Conservation (phyloP, 805 yeast genomes). For the Hanseniaspora meyeri region DNA sequence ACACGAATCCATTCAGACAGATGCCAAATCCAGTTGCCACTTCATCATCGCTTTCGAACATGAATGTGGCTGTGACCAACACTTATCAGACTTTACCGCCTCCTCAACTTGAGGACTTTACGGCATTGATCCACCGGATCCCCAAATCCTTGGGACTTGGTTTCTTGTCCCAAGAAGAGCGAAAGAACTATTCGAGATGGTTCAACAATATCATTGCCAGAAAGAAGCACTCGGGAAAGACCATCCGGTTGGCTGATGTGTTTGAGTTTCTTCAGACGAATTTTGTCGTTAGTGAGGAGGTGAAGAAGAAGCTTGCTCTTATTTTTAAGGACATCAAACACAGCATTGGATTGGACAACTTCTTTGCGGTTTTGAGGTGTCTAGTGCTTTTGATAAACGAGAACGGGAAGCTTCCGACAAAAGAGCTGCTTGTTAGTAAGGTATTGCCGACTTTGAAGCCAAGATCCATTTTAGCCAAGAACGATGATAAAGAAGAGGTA, state of each 20-base stretch:
- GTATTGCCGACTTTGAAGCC: slow-evolving; percentile 69
- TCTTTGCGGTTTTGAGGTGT: slow-evolving; percentile 74
- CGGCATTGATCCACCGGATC: slow-evolving; percentile 23
- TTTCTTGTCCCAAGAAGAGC: slow-evolving; percentile 66
- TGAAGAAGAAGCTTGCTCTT: slow-evolving; percentile 39
- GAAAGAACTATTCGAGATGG: slow-evolving; percentile 83
- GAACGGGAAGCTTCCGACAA: slow-evolving; percentile 38
- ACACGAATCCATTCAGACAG: background rate
- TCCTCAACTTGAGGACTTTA: slow-evolving; percentile 28
- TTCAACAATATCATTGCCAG: slow-evolving; percentile 71
- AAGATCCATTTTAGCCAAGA: slow-evolving; percentile 56
- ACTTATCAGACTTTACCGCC: slow-evolving; percentile 14
- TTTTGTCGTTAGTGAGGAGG: slow-evolving; percentile 47
- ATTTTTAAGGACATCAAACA: slow-evolving; percentile 41
- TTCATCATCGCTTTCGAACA: background rate
- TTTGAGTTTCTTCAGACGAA: slow-evolving; percentile 59
- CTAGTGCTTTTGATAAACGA: slow-evolving; percentile 51
- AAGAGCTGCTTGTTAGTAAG: slow-evolving; percentile 34
- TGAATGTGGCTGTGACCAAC: background rate
- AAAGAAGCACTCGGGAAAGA: slow-evolving; percentile 46
- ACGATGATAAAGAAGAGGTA: slow-evolving; percentile 36
- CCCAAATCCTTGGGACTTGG: slow-evolving; percentile 55
- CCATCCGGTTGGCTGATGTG: slow-evolving; percentile 58
- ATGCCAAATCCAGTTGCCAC: background rate
- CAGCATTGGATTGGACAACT: slow-evolving; percentile 74